Conservation (phyloP, 306 rosid species). For the Prunus persica region Prunus_persica_NCBIv2 NC_034016.1:693501-694000, state of each 20-base stretch:
- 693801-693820: conserved; percentile 25
- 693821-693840: neutral
- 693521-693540: conserved; percentile 7
- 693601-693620: neutral
- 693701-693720: neutral
- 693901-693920: neutral
- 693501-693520: conserved; percentile 12
- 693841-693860: conserved; percentile 10
- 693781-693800: conserved; percentile 22
- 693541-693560: conserved; percentile 13
- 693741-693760: neutral
- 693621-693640: neutral
- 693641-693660: conserved; percentile 19
- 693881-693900: conserved; percentile 17
- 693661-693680: neutral
- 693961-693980: neutral
- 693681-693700: conserved; percentile 2
- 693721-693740: neutral
- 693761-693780: conserved; percentile 2
- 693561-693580: conserved; percentile 14
- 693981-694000: conserved; percentile 28
- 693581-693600: neutral
- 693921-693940: conserved; percentile 12
- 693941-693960: conserved; percentile 18
- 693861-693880: conserved; percentile 17